Base-by-base conservation (phyloP, 148 eudicot species). In the Nyssa sinensis region DNA sequence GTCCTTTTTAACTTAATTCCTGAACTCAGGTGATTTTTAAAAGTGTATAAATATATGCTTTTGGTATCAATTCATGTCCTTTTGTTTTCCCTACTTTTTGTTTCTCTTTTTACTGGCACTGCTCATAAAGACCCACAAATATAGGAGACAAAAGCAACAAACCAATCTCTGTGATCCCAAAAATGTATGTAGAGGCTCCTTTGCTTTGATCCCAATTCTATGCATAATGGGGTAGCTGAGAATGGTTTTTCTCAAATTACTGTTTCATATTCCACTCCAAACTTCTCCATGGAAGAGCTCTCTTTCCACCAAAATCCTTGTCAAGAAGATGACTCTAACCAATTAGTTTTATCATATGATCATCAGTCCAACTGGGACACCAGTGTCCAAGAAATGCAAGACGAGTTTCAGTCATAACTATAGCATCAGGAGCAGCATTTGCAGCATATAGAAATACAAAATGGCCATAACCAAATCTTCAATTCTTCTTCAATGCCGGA, bases 181-280 rank as follows among this genome's bases (percentile, higher is more conserved):
- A 75, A 76, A 85, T 89, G 88, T 83, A 79, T 80, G 82, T 69
- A 80, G 82, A 80, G 12, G 74, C 55, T 78, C 73, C 64, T 71
- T n/a, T 83, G 87, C 73, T 83, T 83, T 82, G 87, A 86, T 85
- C 90, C 87, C 47, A 80, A 80, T 75, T 82, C 35, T 62, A 77
- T 80, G 70, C 85, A 83, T 53, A 74, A 79, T 62, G 77, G 62
- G 29, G 70, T 80, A 34, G 29, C 76, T 12, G 81, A 88, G 71
- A 78, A 80, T 80, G 89, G 81, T 7, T 87, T 76, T 72, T 75
- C 90, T 2, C 88, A 86, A 64, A 69, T 7, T 27, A 1, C 81
- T 76, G 34, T 75, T 24, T 55, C 17, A 75, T n/a, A n/a, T n/a
- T 67, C 39, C 32, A 70, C 31, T 63, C 39, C 70, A 3, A 73